Evolutionary conservation across 352 stramenopile species (phyloP), one percentile per base, ranked within the genome.

Genomic region (Globisporangium okanoganense): DNA sequence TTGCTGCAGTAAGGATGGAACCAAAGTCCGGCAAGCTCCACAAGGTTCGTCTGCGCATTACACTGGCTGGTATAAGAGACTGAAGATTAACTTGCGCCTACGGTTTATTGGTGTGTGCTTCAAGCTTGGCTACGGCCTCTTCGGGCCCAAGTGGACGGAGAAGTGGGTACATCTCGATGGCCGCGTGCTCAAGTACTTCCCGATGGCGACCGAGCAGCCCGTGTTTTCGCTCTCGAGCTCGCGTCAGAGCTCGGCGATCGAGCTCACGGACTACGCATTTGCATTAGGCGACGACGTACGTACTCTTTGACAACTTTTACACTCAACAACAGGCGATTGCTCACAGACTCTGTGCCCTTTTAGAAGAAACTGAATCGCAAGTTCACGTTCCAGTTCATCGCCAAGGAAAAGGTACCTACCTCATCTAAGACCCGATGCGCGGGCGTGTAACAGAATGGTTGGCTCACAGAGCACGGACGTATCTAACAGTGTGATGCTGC

Each of bases 131-230:
- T 71, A 73, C 5, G 71, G 76, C 0, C 49, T 93, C 13, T 87
- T 91, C 56, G 79, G 84, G 0, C 61, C 78, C 7, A 88, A 88
- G 69, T 93, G 84, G 84, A 90, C 69, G 29, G 84, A 89, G 58
- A 93, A 91, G 52, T 91, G 84, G 84, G 82, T 88, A 6, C 82
- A 90, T 40, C 63, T 90, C 35, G 83, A 93, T 58, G 78, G 76
- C 33, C 70, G 70, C n/a, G 29, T 78, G 64, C 76, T 93, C 65
- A 89, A 85, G 40, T 91, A 82, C 65, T 90, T 89, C 54, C 75
- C 81, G 22, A 90, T 93, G 73, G 73, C 75, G 44, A 72, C 79
- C 14, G 72, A 87, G 61, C 71, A 79, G 56, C 64, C 70, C 13
- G 59, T 79, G 33, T 90, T 91, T 62, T 79, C 82, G 27, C 72